Conservation (phyloP, 106 monocot genomes). For the Xerophyta viscosa region DNA sequence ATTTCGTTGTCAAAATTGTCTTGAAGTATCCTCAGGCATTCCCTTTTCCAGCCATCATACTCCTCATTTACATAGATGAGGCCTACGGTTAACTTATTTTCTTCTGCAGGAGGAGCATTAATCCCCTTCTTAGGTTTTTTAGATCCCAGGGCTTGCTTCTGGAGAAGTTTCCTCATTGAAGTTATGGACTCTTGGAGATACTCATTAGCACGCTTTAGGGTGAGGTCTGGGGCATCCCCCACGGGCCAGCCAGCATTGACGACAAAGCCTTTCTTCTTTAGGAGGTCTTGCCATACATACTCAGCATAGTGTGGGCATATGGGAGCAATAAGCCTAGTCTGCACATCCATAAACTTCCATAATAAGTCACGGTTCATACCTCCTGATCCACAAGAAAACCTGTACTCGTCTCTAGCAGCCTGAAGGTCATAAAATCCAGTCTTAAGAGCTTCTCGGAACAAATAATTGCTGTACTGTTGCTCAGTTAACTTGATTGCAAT, state of each 20-base stretch:
- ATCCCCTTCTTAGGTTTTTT: constrained; percentile 69
- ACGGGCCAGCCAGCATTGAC: constrained; percentile 72
- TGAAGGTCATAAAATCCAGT: constrained; percentile 87
- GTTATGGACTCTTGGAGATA: constrained; percentile 85
- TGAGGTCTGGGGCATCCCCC: constrained; percentile 46
- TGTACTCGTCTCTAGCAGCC: constrained; percentile 80
- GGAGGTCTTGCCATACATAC: constrained; percentile 60
- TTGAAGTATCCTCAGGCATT: constrained; percentile 60
- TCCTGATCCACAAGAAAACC: constrained; percentile 68
- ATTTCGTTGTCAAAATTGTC: constrained; percentile 38
- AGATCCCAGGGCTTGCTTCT: constrained; percentile 65
- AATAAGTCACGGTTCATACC: constrained; percentile 72
- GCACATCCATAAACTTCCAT: constrained; percentile 73
- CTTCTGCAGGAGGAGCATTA: constrained; percentile 18
- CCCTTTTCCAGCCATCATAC: constrained; percentile 82
- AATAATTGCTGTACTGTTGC: constrained; percentile 50
- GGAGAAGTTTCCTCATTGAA: constrained; percentile 63
- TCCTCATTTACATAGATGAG: constrained; percentile 83
- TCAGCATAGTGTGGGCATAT: constrained; percentile 88
- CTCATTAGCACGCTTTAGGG: constrained; percentile 66
- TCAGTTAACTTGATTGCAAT: constrained; percentile 47
- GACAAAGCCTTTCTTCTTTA: constrained; percentile 56
- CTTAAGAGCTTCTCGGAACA: constrained; percentile 90
- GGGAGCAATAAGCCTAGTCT: constrained; percentile 69
- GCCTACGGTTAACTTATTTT: constrained; percentile 38